phyloP scores from a whole-genome alignment of 2,329 filamentous ascomycete genomes.

The Atkinsonella texensis region DNA sequence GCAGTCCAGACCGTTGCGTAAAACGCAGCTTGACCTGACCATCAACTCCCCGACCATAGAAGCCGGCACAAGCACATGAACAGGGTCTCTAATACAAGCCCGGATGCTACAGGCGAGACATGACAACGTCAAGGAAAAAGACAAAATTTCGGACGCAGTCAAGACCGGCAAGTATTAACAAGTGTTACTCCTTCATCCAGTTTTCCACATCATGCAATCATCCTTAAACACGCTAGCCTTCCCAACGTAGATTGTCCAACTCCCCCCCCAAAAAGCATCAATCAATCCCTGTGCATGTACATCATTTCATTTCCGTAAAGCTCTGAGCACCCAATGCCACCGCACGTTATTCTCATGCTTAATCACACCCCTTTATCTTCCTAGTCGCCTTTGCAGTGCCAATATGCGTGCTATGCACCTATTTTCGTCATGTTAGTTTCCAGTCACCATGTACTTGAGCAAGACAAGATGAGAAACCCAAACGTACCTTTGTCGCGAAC shows the following conservation, averaged over 20 bases:
- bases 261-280: conserved; percentile 1
- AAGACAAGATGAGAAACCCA: too few species aligned
- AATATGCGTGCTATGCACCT: conserved; percentile 84
- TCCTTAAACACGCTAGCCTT: not conserved
- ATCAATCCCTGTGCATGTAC: conserved; percentile 2
- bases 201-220: not conserved
- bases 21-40: too few species aligned
- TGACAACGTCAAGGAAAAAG: not conserved
- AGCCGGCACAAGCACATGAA: too few species aligned
- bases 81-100: too few species aligned
- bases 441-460: not conserved
- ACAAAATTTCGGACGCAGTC: not conserved
- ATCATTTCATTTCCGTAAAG: conserved; percentile 5
- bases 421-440: conserved; percentile 5
- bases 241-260: not conserved
- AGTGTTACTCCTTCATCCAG: not conserved
- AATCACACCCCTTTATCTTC: conserved; percentile 36
- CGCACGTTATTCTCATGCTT: not conserved
- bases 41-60: too few species aligned
- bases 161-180: not conserved
- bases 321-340: not conserved
- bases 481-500: conserved; percentile 79
- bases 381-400: conserved; percentile 72
- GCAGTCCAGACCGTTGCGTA: too few species aligned
- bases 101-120: too few species aligned